Base-by-base conservation (phyloP, 208 protist species). In the Perkinsela sp. region DNA sequence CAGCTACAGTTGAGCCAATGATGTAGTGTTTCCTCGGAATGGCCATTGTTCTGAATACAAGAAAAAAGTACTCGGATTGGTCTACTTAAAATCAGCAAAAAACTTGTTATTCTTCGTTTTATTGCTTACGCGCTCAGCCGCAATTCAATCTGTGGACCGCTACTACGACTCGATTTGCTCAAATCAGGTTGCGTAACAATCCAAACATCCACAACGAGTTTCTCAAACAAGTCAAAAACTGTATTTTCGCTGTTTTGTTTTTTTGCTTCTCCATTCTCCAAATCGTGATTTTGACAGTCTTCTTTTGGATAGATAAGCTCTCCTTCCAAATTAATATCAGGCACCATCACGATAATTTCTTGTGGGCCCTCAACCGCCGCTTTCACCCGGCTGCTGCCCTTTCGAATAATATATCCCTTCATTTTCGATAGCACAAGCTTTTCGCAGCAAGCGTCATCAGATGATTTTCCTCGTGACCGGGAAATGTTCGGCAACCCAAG, bases 401-500 rank as follows among this genome's bases (percentile, higher is more conserved):
- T 57, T 57, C 40, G 40, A 57, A 57, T 57, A 22, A 57, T 22
- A 57, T 57, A 57, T 6, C 40, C 40, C 22, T 57, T 57, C 13
- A 57, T 6, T 22, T 57, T 57, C 40, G 6, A 6, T n/a, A 57
- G 40, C 6, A 57, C 40, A 57, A 57, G 40, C 22, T 57, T 57
- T 57, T 57, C 40, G 13, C 22, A 22, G 13, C 13, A n/a, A 57
- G 40, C 13, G 6, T 92, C 86, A 28, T 82, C 71, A 1, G 79
- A 80, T 66, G 90, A 84, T n/a, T 48, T 68, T 28, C 84, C 78
- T 0, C 28, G 6, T n/a, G n/a, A n/a, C n/a, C n/a, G n/a, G n/a
- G n/a, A n/a, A 1, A 22, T 13, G 48, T 77, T 67, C n/a, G 76
- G 76, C 66, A 87, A 85, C 74, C 81, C 85, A 31, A 82, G 77